Percentiles rank a stretch among this genome's conserved stretches.
These are phyloP conservation scores for Cercospora sojina DNA, from an alignment of 2,329 filamentous ascomycete species.

Conservation along the genomic window DNA sequence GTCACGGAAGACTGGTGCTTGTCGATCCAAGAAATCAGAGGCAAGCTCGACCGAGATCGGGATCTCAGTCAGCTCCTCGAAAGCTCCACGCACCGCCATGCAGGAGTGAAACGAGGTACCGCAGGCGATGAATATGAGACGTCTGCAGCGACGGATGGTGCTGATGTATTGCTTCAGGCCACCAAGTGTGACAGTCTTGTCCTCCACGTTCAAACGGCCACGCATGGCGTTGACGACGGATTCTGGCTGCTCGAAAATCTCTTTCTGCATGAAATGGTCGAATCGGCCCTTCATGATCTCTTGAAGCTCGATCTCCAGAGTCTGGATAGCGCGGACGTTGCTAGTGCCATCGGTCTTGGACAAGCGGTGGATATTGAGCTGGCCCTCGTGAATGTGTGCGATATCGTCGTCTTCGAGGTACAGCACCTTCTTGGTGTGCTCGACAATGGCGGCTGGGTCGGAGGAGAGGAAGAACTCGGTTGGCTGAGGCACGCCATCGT, in stretches of 20 bases:
- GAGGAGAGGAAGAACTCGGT: slow-evolving; percentile 99
- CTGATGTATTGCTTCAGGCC: slow-evolving; percentile 93
- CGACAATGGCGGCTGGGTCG: slow-evolving; percentile 95
- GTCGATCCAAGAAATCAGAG: slow-evolving; percentile 94
- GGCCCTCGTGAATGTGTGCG: slow-evolving; percentile 98
- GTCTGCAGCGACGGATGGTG: slow-evolving; percentile 92
- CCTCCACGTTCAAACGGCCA: slow-evolving; percentile 88
- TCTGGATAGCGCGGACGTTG: slow-evolving; percentile 97
- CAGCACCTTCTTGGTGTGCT: slow-evolving; percentile 99
- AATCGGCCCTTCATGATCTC: slow-evolving; percentile 99
- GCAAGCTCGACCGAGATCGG: slow-evolving; percentile 95
- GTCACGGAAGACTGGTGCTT: slow-evolving; percentile 97
- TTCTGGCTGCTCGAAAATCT: slow-evolving; percentile 99
- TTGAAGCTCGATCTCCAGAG: slow-evolving; percentile 96
- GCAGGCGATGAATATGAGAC: slow-evolving; percentile 98
- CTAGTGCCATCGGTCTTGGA: slow-evolving; percentile 97
- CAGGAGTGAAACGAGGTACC: slow-evolving; percentile 98
- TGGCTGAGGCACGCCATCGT: slow-evolving; percentile 95
- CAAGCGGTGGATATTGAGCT: slow-evolving; percentile 96
- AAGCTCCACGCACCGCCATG: slow-evolving; percentile 97
- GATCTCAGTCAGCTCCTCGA: slow-evolving; percentile 97
- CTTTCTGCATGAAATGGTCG: slow-evolving; percentile 99
- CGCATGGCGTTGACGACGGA: slow-evolving; percentile 99
- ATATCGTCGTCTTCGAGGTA: slow-evolving; percentile 99
- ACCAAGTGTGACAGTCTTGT: slow-evolving; percentile 94